Evolutionary conservation across 768 basidiomycete genomes (phyloP).

Genomic region (Mycena belliarum): DNA sequence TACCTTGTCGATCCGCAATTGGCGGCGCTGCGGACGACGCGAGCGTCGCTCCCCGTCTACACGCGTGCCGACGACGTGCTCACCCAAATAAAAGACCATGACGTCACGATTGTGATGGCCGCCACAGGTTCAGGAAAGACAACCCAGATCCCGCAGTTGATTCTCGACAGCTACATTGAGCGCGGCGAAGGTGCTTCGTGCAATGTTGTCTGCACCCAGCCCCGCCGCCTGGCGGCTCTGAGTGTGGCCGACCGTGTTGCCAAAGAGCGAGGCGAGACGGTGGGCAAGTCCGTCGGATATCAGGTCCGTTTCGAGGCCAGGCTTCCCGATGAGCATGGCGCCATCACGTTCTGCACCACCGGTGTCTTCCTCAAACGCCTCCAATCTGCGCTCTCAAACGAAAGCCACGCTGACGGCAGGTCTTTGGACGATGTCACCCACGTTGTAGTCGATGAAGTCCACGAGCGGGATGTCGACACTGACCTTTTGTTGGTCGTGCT

Average conservation of each 20-base stretch:
- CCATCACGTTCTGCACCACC: slow-evolving; percentile 90
- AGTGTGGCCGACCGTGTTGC: slow-evolving; percentile 91
- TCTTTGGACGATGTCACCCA: slow-evolving; percentile 81
- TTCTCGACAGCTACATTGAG: slow-evolving; percentile 82
- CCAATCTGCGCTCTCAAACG: slow-evolving; percentile 67
- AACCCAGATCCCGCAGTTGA: slow-evolving; percentile 91
- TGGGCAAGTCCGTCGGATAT: slow-evolving; percentile 82
- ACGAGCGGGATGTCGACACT: slow-evolving; percentile 93
- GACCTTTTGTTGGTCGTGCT: slow-evolving; percentile 88
- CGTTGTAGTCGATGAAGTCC: slow-evolving; percentile 93
- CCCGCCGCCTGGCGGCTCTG: slow-evolving; percentile 87
- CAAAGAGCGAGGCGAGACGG: slow-evolving; percentile 75
- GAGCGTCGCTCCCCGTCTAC: slow-evolving; percentile 75
- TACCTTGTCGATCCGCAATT: slow-evolving; percentile 65
- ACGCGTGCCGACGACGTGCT: slow-evolving; percentile 68
- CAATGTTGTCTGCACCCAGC: slow-evolving; percentile 93
- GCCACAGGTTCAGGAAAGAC: slow-evolving; percentile 93
- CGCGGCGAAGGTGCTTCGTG: slow-evolving; percentile 79
- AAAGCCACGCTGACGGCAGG: slow-evolving; percentile 29
- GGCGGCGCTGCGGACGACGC: slow-evolving; percentile 65
- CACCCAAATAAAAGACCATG: slow-evolving; percentile 67
- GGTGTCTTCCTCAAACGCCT: slow-evolving; percentile 87
- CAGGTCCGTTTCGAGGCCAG: slow-evolving; percentile 90
- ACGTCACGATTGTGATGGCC: slow-evolving; percentile 88
- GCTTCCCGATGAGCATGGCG: slow-evolving; percentile 76